phyloP scores from a whole-genome alignment of 148 eudicot species.

The Drosera capensis region DNA sequence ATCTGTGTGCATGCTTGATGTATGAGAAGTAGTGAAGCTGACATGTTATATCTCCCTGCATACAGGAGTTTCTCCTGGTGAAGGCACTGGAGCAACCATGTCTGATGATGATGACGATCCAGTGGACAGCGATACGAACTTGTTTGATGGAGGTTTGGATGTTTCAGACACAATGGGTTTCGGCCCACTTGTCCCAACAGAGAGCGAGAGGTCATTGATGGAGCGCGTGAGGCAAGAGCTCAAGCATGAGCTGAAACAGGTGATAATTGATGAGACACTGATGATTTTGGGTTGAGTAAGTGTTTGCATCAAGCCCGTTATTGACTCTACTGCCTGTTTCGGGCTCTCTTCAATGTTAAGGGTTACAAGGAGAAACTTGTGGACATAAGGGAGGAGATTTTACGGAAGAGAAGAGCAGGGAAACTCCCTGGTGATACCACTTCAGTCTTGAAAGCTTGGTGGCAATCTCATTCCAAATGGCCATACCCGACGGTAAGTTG shows the following conservation, averaged over 20 bases:
- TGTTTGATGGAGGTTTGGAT: constrained; percentile 65
- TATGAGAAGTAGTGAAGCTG: background rate
- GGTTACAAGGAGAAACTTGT: constrained; percentile 93
- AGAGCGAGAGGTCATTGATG: constrained; percentile 79
- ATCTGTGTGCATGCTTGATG: background rate
- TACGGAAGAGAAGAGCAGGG: constrained; percentile 92
- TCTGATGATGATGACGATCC: constrained; percentile 90
- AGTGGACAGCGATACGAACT: constrained; percentile 46
- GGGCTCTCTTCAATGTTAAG: constrained; percentile 17
- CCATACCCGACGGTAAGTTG: constrained; percentile 84
- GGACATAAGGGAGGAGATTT: constrained; percentile 84
- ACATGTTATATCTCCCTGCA: background rate
- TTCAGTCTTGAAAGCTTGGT: constrained; percentile 85
- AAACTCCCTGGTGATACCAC: constrained; percentile 96
- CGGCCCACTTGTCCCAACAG: constrained; percentile 75
- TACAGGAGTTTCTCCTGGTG: constrained; percentile 70
- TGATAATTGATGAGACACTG: background rate
- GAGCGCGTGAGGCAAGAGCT: constrained; percentile 92
- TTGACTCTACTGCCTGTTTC: background rate
- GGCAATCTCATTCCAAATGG: constrained; percentile 97
- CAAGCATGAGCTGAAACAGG: constrained; percentile 33
- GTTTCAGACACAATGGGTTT: constrained; percentile 55
- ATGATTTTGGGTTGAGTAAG: background rate
- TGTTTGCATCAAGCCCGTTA: background rate
- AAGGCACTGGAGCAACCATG: constrained; percentile 94